A percentile compares a stretch with the other conserved stretches of the same genome.
phyloP scores from a whole-genome alignment of 768 basidiomycete genomes.

The Suillus cothurnatus region DNA sequence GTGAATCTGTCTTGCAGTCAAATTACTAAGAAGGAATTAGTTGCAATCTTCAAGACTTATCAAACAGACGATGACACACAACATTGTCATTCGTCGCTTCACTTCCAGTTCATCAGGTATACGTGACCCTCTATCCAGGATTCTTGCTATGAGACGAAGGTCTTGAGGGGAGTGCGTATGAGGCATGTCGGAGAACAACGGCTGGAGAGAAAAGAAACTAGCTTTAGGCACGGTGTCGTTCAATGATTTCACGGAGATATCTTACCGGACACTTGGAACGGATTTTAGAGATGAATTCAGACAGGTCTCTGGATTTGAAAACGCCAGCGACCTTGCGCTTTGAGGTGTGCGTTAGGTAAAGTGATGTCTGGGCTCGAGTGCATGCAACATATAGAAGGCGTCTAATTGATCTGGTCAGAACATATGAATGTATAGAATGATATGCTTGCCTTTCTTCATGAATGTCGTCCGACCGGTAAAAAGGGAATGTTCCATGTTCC shows the following conservation, averaged over 20 bases:
- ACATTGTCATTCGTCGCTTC: constrained; percentile 41
- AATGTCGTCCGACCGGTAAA: constrained; percentile 68
- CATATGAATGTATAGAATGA: not conserved
- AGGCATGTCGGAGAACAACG: constrained; percentile 45
- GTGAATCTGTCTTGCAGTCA: constrained; percentile 1
- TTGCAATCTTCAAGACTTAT: not conserved
- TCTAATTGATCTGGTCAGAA: constrained; percentile 38
- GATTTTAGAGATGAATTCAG: constrained; percentile 57
- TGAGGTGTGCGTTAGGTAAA: constrained; percentile 57
- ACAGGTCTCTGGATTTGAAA: constrained; percentile 50
- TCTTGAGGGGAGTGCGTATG: constrained; percentile 48
- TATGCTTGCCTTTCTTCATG: constrained; percentile 75
- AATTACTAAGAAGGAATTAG: not conserved
- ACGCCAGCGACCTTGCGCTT: constrained; percentile 59
- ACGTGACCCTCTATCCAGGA: constrained; percentile 45
- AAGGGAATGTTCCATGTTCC: constrained; percentile 76
- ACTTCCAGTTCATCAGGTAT: constrained; percentile 48
- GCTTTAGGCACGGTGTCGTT: not conserved
- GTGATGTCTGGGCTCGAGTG: constrained; percentile 76
- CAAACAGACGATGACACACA: constrained; percentile 36
- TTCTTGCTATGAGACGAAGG: constrained; percentile 50
- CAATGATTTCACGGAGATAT: constrained; percentile 20
- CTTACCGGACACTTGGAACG: constrained; percentile 46
- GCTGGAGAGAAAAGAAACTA: constrained; percentile 14
- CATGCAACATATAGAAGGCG: constrained; percentile 88